phyloP scores from a whole-genome alignment of 2,329 filamentous ascomycete species.

The Fusarium coicis region DNA sequence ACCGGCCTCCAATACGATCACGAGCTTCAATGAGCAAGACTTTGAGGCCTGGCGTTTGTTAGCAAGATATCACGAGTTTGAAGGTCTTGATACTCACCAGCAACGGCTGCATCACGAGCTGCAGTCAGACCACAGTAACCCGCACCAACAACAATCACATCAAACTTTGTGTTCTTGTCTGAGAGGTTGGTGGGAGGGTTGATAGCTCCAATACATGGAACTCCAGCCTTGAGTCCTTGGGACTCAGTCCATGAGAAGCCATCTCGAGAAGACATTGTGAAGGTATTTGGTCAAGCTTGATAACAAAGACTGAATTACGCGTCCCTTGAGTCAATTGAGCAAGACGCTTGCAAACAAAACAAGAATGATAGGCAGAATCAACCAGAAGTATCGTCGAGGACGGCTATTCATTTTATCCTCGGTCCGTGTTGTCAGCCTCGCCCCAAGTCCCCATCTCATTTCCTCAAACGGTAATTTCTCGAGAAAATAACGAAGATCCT shows the following conservation, averaged over 20 bases:
- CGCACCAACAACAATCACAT: conserved; percentile 47
- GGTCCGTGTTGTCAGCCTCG: neutral
- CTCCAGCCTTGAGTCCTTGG: conserved; percentile 44
- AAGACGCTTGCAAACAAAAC: neutral
- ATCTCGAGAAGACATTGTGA: conserved; percentile 45
- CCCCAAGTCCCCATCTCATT: neutral
- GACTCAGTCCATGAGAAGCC: conserved; percentile 47
- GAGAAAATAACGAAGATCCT: neutral
- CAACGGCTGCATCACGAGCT: conserved; percentile 42
- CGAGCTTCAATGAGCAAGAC: conserved; percentile 59
- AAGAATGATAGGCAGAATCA: neutral
- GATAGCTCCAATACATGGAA: conserved; percentile 47
- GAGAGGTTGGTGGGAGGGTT: conserved; percentile 39
- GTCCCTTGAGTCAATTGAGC: neutral
- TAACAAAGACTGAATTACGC: neutral
- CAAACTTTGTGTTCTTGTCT: conserved; percentile 23
- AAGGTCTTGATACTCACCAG: conserved; percentile 25
- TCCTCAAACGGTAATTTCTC: neutral
- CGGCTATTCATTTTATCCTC: conserved; percentile 27
- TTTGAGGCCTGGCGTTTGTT: conserved; percentile 41
- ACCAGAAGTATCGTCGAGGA: neutral
- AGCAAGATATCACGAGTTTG: rapidly evolving
- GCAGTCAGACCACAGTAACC: conserved; percentile 48
- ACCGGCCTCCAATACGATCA: conserved; percentile 60
- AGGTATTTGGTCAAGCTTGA: rapidly evolving